phyloP scores from a whole-genome alignment of 176 grass and related monocot genomes.

The Saccharum officinarum region DNA sequence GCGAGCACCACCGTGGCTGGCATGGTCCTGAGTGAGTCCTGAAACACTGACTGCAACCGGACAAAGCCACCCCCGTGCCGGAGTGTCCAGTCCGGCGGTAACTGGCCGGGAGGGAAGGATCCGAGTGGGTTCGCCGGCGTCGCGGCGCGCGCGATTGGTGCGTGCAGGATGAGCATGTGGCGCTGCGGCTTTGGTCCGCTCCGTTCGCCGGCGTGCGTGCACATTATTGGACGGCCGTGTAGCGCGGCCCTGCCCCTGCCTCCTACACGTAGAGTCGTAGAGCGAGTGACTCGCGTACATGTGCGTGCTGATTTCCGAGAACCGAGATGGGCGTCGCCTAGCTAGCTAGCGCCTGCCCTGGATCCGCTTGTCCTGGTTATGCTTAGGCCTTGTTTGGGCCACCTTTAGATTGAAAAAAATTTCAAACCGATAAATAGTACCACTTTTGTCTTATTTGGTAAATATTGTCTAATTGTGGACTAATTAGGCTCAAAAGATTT shows the following conservation, averaged over 20 bases:
- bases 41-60: constrained; percentile 22
- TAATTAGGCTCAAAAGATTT: too few relatives aligned
- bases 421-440: too few relatives aligned
- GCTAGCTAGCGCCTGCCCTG: constrained; percentile 17
- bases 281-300: not conserved
- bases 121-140: not conserved
- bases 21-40: not conserved
- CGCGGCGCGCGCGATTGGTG: not conserved
- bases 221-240: not conserved
- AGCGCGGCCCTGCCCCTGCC: not conserved
- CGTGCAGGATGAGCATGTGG: constrained; percentile 40
- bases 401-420: too few relatives aligned
- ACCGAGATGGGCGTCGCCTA: not conserved
- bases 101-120: constrained; percentile 18
- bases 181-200: not conserved
- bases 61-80: not conserved
- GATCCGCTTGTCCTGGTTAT: constrained; percentile 16
- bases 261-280: not conserved
- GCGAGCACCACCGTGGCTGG: not conserved
- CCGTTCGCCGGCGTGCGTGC: constrained; percentile 15
- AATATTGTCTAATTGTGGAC: too few relatives aligned
- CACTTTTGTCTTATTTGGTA: too few relatives aligned
- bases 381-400: not conserved
- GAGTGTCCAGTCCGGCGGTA: not conserved
- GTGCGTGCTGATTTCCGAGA: constrained; percentile 24